Evolutionary conservation across 441 rosid genomes (phyloP), one percentile per base, ranked within the genome.

Genomic region (Euphorbia celastroides): DNA sequence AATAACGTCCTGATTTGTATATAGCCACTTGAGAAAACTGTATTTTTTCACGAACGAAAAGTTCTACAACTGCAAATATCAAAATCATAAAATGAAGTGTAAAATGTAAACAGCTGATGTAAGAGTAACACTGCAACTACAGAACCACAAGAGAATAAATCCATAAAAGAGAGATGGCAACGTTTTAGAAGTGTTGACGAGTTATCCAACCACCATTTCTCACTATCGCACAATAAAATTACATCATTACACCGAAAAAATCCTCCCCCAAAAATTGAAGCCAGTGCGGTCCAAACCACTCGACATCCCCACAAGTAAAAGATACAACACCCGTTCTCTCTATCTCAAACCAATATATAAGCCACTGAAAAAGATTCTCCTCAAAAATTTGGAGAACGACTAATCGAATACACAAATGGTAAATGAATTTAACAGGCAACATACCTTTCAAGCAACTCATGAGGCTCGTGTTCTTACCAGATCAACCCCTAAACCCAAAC

Each of bases 321-420:
- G 44, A 69, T 60, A 70, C 72, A 66, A 63, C 74, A 60, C 71
- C 70, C 66, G 54, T 68, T 67, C 72, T 74, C 76, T 66, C 19
- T 2, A 46, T 46, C 75, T 78, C 73, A 58, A 67, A n/a, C 77
- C 71, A 64, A 62, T 25, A 34, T 38, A 38, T 38, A 62, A 65
- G 4, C 31, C 64, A 56, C 69, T 41, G 72, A 69, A 71, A n/a
- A 78, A 52, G 57, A 69, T 76, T 79, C 86, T 74, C 87, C 84
- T 70, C 20, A 64, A 79, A 83, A 83, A 77, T 57, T 50, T 68
- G 84, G 85, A 76, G 77, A 75, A 73, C 61, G 74, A 71, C 57
- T 19, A 57, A 72, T 26, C 44, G 51, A 71, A 28, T 68, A 67
- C 74, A 77, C 65, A 38, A 50, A 73, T 65, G 70, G 70, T 55